These are phyloP conservation scores for Metschnikowia peoriensis DNA, from an alignment of 805 yeast genomes.

Conservation along the genomic window DNA sequence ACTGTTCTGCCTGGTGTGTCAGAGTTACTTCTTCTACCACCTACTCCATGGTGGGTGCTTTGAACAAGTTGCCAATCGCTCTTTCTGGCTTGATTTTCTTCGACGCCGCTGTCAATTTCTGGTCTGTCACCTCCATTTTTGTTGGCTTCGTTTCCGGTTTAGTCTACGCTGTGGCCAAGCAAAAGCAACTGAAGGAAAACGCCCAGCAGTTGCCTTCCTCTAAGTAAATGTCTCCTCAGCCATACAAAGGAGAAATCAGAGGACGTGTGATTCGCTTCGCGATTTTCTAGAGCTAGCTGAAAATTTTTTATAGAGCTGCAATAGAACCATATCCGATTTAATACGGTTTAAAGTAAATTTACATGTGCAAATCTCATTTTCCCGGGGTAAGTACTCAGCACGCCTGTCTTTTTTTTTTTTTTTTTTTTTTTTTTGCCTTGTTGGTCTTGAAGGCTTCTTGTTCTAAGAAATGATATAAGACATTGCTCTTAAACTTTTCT, in stretches of 20 bases:
- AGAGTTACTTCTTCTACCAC: constrained; percentile 98
- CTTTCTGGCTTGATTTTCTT: constrained; percentile 92
- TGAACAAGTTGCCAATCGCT: constrained; percentile 97
- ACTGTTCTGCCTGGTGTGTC: constrained; percentile 99
- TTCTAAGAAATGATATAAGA: too few relatives aligned
- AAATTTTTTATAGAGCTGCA: constrained; percentile 1
- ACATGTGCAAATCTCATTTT: too few relatives aligned
- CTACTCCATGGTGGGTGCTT: constrained; percentile 98
- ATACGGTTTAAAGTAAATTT: not conserved
- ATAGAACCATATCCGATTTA: not conserved
- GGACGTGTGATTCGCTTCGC: not conserved
- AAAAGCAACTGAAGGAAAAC: constrained; percentile 66
- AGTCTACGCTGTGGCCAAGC: constrained; percentile 93
- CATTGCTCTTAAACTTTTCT: too few relatives aligned
- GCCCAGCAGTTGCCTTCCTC: constrained; percentile 31
- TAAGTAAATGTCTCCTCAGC: constrained; percentile 10
- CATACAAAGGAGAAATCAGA: not conserved
- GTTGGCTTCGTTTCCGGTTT: constrained; percentile 95
- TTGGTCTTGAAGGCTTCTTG: too few relatives aligned
- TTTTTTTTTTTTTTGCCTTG: too few relatives aligned
- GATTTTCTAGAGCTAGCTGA: not conserved
- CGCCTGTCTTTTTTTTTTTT: too few relatives aligned
- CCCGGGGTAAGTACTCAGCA: not conserved
- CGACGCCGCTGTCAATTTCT: constrained; percentile 91
- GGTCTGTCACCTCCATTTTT: constrained; percentile 85